Conservation (phyloP, 2,329 filamentous ascomycete genomes). For the Teratosphaeria nubilosa region DNA sequence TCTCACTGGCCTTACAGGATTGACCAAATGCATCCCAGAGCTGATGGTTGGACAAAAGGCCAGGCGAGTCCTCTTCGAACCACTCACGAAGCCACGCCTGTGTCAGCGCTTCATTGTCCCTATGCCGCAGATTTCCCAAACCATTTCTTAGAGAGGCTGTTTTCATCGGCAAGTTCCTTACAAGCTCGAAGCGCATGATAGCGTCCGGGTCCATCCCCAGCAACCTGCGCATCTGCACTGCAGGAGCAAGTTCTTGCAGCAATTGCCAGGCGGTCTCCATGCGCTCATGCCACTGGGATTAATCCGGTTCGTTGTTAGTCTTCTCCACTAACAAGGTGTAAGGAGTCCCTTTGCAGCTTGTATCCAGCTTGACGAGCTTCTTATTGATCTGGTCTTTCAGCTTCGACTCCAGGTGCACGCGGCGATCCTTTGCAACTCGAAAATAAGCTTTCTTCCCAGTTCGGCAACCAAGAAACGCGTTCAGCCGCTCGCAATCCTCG, state of each 20-base stretch:
- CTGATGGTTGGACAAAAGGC: neutral
- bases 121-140: neutral
- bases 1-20: neutral
- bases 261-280: neutral
- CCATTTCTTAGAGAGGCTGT: neutral
- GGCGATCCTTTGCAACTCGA: too few relatives aligned
- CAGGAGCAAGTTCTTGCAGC: neutral
- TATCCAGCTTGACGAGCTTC: neutral
- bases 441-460: too few relatives aligned
- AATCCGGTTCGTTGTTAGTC: neutral
- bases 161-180: neutral
- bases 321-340: neutral
- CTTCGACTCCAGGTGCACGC: neutral
- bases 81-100: neutral
- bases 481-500: too few relatives aligned
- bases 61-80: neutral
- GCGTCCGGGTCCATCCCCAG: neutral
- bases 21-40: neutral
- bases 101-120: neutral
- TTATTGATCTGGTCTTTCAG: too few relatives aligned
- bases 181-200: neutral
- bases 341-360: neutral
- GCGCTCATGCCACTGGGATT: neutral
- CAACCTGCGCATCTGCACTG: neutral
- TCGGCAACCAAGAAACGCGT: too few relatives aligned